Evolutionary conservation across 2,329 filamentous ascomycete species (phyloP), one percentile per base, ranked within the genome.

Genomic region (Xylaria sp.): DNA sequence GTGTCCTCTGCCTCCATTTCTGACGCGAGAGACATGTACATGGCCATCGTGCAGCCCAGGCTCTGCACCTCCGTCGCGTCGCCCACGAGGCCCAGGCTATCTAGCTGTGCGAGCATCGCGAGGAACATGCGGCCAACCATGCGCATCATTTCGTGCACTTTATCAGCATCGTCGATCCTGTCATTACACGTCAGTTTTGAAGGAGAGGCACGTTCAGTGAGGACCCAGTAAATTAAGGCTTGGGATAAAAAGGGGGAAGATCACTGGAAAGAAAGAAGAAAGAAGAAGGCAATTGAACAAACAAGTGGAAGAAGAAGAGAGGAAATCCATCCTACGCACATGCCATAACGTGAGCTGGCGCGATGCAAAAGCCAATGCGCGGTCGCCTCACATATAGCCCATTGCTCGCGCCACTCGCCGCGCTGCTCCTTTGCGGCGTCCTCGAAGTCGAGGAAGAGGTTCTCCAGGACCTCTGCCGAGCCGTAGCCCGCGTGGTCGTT

Each of bases 401-500:
- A 82, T 67, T 80, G 75, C 65, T 80, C 78, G 54, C 75, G 77
- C 79, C 77, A 79, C 3, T 45, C 65, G 38, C 78, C 71, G 11
- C 69, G 67, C 22, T 71, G 72, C 42, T 60, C 53, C 7, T 50
- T 36, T 7, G 69, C 66, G 3, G 75, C 79, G 59, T 81, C 78
- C 2, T 73, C 69, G 47, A 81, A 82, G 56, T 82, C 78, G 5
- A 81, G 71, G 1, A 84, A 49, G 5, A 78, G 65, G 58, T 84
- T 85, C 70, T 84, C 76, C 4, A 83, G 27, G 0, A 81, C 69
- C 73, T 85, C 81, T 0, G 84, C 47, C 7, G 74, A 58, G 1
- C 82, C 82, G 50, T 81, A 83, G 3, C 65, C 73, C 5, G 58
- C 70, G 53, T 80, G 79, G 66, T 84, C 79, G 58, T 83, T 84